A percentile compares a stretch with the other conserved stretches of the same genome.
These are phyloP conservation scores for Dioscorea dumetorum DNA, from an alignment of 106 monocot species.

Conservation along the genomic window DNA sequence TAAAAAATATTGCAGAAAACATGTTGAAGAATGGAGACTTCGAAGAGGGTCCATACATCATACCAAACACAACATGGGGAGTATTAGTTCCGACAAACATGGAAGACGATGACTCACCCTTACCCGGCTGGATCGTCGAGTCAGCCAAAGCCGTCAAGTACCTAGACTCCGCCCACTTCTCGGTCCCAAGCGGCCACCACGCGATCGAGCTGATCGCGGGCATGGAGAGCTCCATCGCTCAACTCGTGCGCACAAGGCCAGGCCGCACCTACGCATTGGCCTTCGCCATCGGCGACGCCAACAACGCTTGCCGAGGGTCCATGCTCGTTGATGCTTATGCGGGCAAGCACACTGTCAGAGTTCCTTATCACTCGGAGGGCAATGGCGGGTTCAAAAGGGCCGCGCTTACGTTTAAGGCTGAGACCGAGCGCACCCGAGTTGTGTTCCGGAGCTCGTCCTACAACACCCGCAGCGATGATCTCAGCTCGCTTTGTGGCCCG, in stretches of 20 bases:
- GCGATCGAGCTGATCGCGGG: conserved; percentile 6
- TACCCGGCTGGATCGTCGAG: conserved; percentile 1
- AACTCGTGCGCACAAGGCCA: neutral
- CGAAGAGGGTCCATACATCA: conserved; percentile 10
- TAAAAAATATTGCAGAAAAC: neutral
- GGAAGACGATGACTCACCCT: conserved; percentile 1
- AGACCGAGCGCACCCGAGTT: neutral
- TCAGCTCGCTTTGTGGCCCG: conserved; percentile 8
- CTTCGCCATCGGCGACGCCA: neutral
- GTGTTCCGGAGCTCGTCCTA: conserved; percentile 7
- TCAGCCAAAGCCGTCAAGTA: conserved; percentile 5
- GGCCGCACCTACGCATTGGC: conserved; percentile 1
- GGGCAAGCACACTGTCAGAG: neutral
- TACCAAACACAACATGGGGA: conserved; percentile 10
- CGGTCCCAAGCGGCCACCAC: neutral
- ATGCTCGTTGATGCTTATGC: conserved; percentile 4
- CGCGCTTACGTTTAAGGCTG: neutral
- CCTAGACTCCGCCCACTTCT: conserved; percentile 8
- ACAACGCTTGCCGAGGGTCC: neutral
- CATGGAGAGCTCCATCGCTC: conserved; percentile 4
- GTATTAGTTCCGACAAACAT: conserved; percentile 5
- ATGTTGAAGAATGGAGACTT: conserved; percentile 12
- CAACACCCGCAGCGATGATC: conserved; percentile 2
- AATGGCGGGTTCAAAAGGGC: conserved; percentile 4
- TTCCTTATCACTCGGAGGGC: conserved; percentile 2